Conservation (phyloP, 106 monocot species). For the Dioscorea dumetorum region DNA sequence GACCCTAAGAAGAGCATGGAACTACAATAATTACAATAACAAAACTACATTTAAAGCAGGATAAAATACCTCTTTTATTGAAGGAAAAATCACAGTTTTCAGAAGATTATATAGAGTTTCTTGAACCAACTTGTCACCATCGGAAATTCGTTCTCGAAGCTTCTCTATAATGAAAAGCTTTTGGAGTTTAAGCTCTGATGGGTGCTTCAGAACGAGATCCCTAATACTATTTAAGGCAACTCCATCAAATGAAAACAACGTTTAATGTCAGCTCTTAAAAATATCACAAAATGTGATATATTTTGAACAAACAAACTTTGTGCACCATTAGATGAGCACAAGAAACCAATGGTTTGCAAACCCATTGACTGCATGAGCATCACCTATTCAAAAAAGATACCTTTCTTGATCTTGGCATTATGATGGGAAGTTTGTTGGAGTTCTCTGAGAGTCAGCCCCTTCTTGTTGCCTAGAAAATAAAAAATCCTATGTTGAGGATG, state of each 20-base stretch:
- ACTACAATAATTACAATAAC: neutral
- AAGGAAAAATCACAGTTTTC: conserved; percentile 60
- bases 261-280: neutral
- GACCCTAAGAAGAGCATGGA: too few species aligned
- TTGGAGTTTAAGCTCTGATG: conserved; percentile 77
- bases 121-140: conserved; percentile 64
- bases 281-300: neutral
- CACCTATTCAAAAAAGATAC: conserved; percentile 17
- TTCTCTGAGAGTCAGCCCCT: conserved; percentile 80
- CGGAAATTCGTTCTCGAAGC: conserved; percentile 76
- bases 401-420: conserved; percentile 70
- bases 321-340: too few species aligned
- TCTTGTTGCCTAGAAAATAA: too few species aligned
- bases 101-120: conserved; percentile 64
- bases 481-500: too few species aligned
- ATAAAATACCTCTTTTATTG: conserved; percentile 55
- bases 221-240: conserved; percentile 72
- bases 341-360: too few species aligned
- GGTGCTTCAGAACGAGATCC: conserved; percentile 67
- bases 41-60: neutral
- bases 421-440: conserved; percentile 90
- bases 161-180: conserved; percentile 66
- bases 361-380: neutral
- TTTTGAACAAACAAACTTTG: neutral
- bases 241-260: conserved; percentile 30